Percentiles rank a stretch among this genome's conserved stretches.
Evolutionary conservation across 805 yeast genomes (phyloP).

Genomic region (Saturnispora diversa): DNA sequence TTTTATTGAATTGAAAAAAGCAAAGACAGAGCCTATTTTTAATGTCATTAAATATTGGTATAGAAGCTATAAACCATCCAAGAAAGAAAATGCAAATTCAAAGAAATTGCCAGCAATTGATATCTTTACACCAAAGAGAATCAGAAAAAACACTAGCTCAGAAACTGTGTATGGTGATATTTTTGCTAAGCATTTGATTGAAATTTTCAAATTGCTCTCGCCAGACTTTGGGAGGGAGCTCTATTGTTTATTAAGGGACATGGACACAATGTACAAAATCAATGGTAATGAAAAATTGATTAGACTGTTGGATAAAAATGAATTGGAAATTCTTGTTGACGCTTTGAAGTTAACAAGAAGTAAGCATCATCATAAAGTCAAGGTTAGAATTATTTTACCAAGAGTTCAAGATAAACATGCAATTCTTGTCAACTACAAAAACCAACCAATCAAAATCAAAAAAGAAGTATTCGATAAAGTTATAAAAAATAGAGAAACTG

Average conservation of each 20-base stretch:
- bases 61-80: not conserved
- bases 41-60: conserved; percentile 20
- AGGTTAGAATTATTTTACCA: conserved; percentile 7
- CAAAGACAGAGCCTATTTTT: conserved; percentile 19
- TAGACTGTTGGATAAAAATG: conserved; percentile 5
- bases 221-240: conserved; percentile 7
- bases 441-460: not conserved
- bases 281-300: conserved; percentile 9
- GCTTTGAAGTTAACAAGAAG: conserved; percentile 10
- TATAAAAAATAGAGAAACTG: no score
- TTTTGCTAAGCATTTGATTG: conserved; percentile 11
- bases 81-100: not conserved
- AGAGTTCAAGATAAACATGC: not conserved
- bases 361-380: conserved; percentile 3
- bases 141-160: not conserved
- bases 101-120: conserved; percentile 6
- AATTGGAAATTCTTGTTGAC: conserved; percentile 10
- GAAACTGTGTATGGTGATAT: conserved; percentile 10
- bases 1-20: conserved; percentile 20
- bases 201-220: conserved; percentile 2
- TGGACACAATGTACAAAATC: conserved; percentile 7
- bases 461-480: no score
- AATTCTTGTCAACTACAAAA: not conserved
- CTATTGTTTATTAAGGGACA: conserved; percentile 1
- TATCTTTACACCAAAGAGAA: conserved; percentile 5